Conservation (phyloP, 2,329 filamentous ascomycete species). For the Botryotinia narcissicola region DNA sequence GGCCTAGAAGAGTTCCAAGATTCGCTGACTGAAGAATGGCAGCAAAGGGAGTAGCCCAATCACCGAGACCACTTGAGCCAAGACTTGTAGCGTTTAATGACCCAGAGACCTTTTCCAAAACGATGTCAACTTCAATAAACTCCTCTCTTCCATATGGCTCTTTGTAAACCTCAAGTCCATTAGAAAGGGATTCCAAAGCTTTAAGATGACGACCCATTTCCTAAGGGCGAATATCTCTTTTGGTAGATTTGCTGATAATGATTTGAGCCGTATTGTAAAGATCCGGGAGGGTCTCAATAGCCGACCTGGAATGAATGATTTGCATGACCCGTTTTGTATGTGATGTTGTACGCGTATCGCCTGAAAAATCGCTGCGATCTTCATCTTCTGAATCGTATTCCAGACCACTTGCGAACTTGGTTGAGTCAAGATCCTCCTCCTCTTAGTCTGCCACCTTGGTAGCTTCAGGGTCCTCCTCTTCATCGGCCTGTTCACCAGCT, state of each 20-base stretch:
- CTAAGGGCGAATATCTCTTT: constrained; percentile 27
- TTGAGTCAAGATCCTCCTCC: constrained; percentile 17
- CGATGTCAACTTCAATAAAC: constrained; percentile 41
- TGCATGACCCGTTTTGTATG: constrained; percentile 31
- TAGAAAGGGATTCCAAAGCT: constrained; percentile 29
- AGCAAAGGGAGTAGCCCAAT: neutral
- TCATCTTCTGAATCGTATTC: neutral
- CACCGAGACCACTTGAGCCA: constrained; percentile 32
- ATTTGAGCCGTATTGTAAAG: constrained; percentile 39
- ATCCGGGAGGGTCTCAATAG: constrained; percentile 43
- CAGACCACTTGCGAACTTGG: neutral
- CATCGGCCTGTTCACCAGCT: constrained; percentile 8
- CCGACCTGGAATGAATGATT: constrained; percentile 38
- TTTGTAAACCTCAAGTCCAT: constrained; percentile 24
- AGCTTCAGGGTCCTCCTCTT: constrained; percentile 18
- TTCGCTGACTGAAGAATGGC: constrained; percentile 46
- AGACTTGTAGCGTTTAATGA: constrained; percentile 27
- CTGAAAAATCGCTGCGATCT: constrained; percentile 25
- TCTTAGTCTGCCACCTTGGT: constrained; percentile 18
- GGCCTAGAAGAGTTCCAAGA: constrained; percentile 38
- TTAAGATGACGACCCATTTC: constrained; percentile 35
- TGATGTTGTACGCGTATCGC: constrained; percentile 30
- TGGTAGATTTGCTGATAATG: constrained; percentile 42
- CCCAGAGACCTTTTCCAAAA: constrained; percentile 38
- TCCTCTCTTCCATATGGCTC: constrained; percentile 24